Percentiles rank a stretch among this genome's conserved stretches.
Conservation (phyloP, 73 alveolate genomes). For the Diophrys appendiculata region DNA sequence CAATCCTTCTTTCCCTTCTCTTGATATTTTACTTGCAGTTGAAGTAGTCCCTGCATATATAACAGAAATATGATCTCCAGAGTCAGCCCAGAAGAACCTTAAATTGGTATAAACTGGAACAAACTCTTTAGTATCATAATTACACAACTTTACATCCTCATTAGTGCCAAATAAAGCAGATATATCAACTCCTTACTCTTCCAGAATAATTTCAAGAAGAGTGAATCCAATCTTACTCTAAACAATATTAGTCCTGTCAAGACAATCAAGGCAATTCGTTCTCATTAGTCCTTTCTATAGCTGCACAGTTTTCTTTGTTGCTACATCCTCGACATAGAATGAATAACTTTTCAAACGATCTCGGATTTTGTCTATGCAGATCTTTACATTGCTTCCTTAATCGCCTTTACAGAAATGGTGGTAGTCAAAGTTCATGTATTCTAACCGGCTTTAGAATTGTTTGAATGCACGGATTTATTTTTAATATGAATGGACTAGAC, state of each 20-base stretch:
- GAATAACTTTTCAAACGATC: conserved; percentile 24
- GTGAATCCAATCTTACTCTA: conserved; percentile 58
- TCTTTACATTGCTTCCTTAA: conserved; percentile 34
- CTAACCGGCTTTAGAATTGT: conserved; percentile 1
- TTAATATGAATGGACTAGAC: not conserved
- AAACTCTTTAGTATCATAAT: conserved; percentile 1
- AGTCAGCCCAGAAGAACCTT: conserved; percentile 74
- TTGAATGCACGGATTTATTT: not conserved
- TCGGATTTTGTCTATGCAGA: conserved; percentile 37
- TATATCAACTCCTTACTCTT: conserved; percentile 16
- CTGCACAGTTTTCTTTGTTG: conserved; percentile 36
- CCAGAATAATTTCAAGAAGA: conserved; percentile 34
- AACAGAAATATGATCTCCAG: conserved; percentile 84
- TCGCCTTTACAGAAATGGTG: conserved; percentile 57
- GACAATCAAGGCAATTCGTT: conserved; percentile 91
- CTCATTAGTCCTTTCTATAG: conserved; percentile 82
- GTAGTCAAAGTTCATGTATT: conserved; percentile 58
- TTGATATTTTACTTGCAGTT: conserved; percentile 12
- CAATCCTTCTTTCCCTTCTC: conserved; percentile 28
- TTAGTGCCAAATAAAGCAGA: conserved; percentile 1
- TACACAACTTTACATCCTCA: conserved; percentile 29
- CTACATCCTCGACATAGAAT: conserved; percentile 56
- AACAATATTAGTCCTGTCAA: conserved; percentile 90
- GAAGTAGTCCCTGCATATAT: conserved; percentile 86
- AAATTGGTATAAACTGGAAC: not conserved